phyloP scores from a whole-genome alignment of 148 eudicot species.

The Chenopodium quinoa region DNA sequence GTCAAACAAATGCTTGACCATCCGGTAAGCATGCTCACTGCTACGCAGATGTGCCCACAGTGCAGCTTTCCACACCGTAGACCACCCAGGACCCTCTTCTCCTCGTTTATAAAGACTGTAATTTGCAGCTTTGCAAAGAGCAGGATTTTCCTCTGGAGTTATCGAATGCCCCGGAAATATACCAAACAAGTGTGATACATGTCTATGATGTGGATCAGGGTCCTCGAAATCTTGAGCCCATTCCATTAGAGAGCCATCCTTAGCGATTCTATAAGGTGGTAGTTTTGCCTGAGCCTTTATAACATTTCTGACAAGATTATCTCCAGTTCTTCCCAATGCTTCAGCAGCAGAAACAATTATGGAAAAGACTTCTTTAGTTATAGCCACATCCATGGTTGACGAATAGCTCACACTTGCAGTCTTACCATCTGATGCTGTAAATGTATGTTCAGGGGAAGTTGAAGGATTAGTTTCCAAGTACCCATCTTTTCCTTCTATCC shows the following conservation, averaged over 20 bases:
- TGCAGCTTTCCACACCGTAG: conserved; percentile 79
- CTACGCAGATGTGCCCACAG: conserved; percentile 71
- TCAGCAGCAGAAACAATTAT: conserved; percentile 62
- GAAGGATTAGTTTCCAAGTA: conserved; percentile 83
- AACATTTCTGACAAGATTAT: conserved; percentile 54
- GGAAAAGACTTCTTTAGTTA: conserved; percentile 67
- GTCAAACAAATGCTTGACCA: conserved; percentile 74
- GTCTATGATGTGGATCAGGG: conserved; percentile 76
- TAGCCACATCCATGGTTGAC: conserved; percentile 81
- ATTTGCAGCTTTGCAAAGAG: conserved; percentile 78
- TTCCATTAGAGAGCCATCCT: conserved; percentile 80
- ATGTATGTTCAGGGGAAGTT: conserved; percentile 83
- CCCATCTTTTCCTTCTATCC: conserved; percentile 59
- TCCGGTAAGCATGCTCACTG: conserved; percentile 64
- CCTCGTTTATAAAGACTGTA: conserved; percentile 65
- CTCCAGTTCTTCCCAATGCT: conserved; percentile 59
- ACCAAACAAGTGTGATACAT: conserved; percentile 81
- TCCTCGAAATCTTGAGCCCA: conserved; percentile 82
- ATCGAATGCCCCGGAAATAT: conserved; percentile 82
- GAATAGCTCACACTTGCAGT: conserved; percentile 86
- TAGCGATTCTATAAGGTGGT: conserved; percentile 50
- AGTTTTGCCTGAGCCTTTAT: conserved; percentile 58
- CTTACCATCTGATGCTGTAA: conserved; percentile 70
- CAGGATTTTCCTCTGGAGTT: conserved; percentile 57
- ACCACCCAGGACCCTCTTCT: conserved; percentile 92